A percentile compares a stretch with the other conserved stretches of the same genome.
Conservation (phyloP, 257 asterid genomes). For the Ocimum tenuiflorum region DNA sequence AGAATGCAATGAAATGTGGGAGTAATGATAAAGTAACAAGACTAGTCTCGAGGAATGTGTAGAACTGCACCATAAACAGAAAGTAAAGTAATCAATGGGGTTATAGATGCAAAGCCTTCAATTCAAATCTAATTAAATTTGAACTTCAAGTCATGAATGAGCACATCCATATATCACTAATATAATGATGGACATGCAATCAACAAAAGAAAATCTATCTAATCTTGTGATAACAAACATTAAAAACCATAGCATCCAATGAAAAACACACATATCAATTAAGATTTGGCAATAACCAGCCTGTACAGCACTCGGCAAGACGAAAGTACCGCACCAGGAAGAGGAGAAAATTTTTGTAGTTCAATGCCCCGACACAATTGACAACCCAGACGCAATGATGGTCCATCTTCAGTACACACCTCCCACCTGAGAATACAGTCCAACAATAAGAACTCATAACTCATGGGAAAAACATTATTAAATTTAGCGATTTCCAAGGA, state of each 20-base stretch:
- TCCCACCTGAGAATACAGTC: constrained; percentile 63
- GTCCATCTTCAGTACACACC: constrained; percentile 95
- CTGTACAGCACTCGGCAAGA: neutral
- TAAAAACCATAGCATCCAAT: neutral
- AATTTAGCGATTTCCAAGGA: constrained; percentile 8
- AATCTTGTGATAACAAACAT: neutral
- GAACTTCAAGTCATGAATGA: neutral
- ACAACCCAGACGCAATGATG: constrained; percentile 99
- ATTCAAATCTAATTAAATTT: neutral
- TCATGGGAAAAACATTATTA: neutral
- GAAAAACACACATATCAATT: neutral
- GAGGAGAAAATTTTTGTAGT: constrained; percentile 94
- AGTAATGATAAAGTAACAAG: constrained; percentile 68
- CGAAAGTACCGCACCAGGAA: constrained; percentile 59
- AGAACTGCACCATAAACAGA: constrained; percentile 58
- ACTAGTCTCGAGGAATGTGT: constrained; percentile 87
- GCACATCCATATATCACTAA: neutral
- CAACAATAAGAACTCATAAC: constrained; percentile 15
- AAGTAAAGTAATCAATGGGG: constrained; percentile 5
- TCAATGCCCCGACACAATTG: constrained; percentile 94
- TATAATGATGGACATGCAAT: neutral
- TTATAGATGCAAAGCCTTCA: constrained; percentile 4
- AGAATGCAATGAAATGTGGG: constrained; percentile 84
- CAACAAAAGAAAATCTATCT: neutral
- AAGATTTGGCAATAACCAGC: neutral